These are phyloP conservation scores for Termitomyces sp. DNA, from an alignment of 768 basidiomycete species.

Conservation along the genomic window DNA sequence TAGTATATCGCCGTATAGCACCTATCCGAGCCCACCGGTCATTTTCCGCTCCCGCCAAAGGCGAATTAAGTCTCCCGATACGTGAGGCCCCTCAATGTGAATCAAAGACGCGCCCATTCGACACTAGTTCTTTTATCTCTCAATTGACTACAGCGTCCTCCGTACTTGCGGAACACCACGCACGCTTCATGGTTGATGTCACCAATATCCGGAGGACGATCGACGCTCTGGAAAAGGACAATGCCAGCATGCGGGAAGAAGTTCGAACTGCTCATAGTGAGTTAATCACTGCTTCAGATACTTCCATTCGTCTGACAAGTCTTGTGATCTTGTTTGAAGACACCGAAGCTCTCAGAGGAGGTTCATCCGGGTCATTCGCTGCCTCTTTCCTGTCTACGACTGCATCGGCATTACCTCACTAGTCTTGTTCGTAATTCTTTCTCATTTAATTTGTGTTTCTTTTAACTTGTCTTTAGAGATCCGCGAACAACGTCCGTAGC, in stretches of 20 bases:
- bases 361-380: background rate
- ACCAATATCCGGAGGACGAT: background rate
- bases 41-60: background rate
- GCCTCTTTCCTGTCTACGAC: background rate
- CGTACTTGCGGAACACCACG: background rate
- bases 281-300: background rate
- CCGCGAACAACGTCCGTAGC: background rate
- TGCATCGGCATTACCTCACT: background rate
- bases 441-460: background rate
- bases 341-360: background rate
- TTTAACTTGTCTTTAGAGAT: background rate
- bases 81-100: background rate
- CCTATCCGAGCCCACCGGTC: background rate
- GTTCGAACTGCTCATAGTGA: background rate
- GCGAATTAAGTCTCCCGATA: too few relatives aligned
- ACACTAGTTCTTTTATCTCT: background rate
- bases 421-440: background rate
- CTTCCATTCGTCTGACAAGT: background rate
- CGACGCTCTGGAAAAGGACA: background rate
- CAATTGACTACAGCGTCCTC: background rate
- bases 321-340: background rate
- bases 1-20: background rate
- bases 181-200: background rate
- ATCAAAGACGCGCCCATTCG: background rate
- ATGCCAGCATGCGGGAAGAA: background rate